A percentile compares a stretch with the other conserved stretches of the same genome.
Conservation (phyloP, 192 early-diverging fungal genomes). For the Linnemannia zychae region DNA sequence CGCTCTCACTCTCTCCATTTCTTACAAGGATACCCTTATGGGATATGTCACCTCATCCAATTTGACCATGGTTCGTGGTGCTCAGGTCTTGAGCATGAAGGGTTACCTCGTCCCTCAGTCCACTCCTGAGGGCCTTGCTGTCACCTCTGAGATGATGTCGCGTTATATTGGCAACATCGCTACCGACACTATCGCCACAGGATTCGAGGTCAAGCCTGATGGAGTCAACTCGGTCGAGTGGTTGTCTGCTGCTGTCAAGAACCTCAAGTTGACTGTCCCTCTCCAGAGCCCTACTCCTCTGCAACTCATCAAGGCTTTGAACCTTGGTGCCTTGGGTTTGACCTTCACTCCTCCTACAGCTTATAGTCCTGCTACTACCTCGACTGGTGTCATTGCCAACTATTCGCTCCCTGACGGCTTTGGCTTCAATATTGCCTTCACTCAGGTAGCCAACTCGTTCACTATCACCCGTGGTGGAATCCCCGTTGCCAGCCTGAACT, state of each 20-base stretch:
- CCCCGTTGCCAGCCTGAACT: conserved; percentile 53
- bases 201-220: conserved; percentile 59
- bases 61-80: conserved; percentile 57
- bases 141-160: conserved; percentile 61
- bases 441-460: conserved; percentile 47
- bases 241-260: conserved; percentile 39
- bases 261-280: conserved; percentile 59
- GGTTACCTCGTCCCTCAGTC: conserved; percentile 64
- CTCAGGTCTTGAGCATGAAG: conserved; percentile 58
- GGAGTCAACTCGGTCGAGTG: conserved; percentile 57
- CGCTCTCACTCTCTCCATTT: conserved; percentile 58
- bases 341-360: conserved; percentile 51
- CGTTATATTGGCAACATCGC: conserved; percentile 55
- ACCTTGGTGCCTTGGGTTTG: conserved; percentile 62
- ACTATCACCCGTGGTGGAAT: conserved; percentile 29
- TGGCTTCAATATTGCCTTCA: conserved; percentile 53
- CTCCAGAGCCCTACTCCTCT: conserved; percentile 39
- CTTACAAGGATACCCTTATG: conserved; percentile 57
- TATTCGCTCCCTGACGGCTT: conserved; percentile 68
- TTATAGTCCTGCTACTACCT: conserved; percentile 55
- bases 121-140: conserved; percentile 49
- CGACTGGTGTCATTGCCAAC: conserved; percentile 52
- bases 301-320: conserved; percentile 63
- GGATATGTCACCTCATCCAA: conserved; percentile 59
- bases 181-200: conserved; percentile 60